These are phyloP conservation scores for Heliocybe sulcata DNA, from an alignment of 1,284 basidiomycete genomes.

Conservation along the genomic window DNA sequence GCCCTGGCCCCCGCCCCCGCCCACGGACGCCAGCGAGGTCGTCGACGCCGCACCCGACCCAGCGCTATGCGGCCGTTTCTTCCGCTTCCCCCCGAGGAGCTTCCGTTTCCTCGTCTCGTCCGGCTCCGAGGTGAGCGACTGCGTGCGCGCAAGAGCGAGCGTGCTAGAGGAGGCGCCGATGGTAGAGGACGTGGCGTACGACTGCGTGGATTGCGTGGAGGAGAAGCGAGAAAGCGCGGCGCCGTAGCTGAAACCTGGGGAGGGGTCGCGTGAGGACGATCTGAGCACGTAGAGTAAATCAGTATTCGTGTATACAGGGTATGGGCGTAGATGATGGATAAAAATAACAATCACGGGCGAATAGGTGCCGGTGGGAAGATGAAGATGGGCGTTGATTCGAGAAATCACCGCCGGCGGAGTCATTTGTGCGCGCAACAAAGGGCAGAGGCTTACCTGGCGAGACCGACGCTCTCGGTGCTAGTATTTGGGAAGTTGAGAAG, in stretches of 20 bases:
- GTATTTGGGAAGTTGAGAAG: slow-evolving; percentile 19
- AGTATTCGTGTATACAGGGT: too few species aligned
- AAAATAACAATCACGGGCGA: too few species aligned
- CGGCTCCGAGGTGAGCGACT: background rate
- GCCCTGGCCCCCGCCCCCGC: slow-evolving; percentile 8
- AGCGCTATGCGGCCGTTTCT: background rate
- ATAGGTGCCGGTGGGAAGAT: background rate
- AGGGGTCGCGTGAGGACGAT: background rate
- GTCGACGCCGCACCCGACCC: background rate
- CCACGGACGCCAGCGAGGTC: background rate
- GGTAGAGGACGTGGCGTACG: background rate
- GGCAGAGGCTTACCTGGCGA: slow-evolving; percentile 35
- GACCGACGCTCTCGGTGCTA: slow-evolving; percentile 34
- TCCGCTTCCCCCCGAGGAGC: background rate
- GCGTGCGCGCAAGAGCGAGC: background rate
- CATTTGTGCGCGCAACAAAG: too few species aligned
- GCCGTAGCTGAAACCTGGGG: background rate
- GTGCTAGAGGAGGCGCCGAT: background rate
- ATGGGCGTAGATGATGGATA: too few species aligned
- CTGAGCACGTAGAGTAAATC: background rate
- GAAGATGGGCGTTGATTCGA: background rate
- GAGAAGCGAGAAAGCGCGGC: background rate
- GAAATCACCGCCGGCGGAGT: too few species aligned
- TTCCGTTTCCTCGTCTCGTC: background rate
- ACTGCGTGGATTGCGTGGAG: background rate